A percentile compares a stretch with the other conserved stretches of the same genome.
phyloP scores from a whole-genome alignment of 345 rosid genomes.

The Eucalyptus cloeziana region DNA sequence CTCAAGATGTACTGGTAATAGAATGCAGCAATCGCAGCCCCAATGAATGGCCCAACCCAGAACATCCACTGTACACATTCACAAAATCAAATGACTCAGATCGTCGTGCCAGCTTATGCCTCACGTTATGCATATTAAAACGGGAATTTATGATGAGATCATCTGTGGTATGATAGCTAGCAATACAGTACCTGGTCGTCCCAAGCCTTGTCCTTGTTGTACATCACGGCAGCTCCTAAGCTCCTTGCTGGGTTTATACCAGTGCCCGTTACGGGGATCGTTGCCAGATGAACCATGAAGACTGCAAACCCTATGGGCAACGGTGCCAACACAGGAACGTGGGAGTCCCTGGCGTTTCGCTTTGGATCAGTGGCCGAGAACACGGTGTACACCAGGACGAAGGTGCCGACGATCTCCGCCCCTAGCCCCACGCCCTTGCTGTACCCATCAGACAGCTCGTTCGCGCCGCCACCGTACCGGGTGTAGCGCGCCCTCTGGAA shows the following conservation, averaged over 20 bases:
- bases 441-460: conserved; percentile 29
- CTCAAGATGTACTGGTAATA: conserved; percentile 75
- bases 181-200: conserved; percentile 5
- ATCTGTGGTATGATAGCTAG: too few species aligned
- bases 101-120: not conserved
- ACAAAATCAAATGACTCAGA: not conserved
- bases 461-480: conserved; percentile 36
- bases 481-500: conserved; percentile 20
- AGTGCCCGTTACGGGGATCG: conserved; percentile 21
- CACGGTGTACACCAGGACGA: conserved; percentile 45
- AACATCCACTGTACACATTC: conserved; percentile 59
- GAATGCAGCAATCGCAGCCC: conserved; percentile 77
- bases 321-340: conserved; percentile 34
- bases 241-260: conserved; percentile 30
- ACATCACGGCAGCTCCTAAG: conserved; percentile 25
- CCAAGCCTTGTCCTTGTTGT: conserved; percentile 16
- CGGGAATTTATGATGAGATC: too few species aligned
- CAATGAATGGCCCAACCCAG: conserved; percentile 94
- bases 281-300: conserved; percentile 19
- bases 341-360: conserved; percentile 44
- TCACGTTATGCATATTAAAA: not conserved
- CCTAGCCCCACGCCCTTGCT: conserved; percentile 36
- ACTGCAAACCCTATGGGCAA: conserved; percentile 23
- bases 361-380: conserved; percentile 63
- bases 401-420: conserved; percentile 43